Base-by-base conservation (phyloP, 768 basidiomycete species). In the Pilatotrama ljubarskyi region DNA sequence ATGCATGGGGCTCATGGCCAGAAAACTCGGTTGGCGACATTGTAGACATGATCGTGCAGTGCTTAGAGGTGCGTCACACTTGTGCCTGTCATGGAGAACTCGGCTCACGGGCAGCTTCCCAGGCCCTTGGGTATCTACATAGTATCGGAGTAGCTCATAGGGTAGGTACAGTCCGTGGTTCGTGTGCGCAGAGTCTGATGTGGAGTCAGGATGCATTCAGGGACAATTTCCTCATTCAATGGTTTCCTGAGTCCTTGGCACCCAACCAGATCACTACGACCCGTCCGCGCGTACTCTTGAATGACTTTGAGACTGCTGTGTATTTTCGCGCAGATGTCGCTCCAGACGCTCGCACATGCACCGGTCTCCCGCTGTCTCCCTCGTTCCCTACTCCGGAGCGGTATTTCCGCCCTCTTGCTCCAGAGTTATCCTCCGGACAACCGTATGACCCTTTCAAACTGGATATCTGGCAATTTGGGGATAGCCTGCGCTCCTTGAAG, bases 21-120 rank as follows among this genome's bases (percentile, higher is more conserved):
- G 59, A 66, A 57, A 74, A 74, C 58, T 71, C 71, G 37, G 70
- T 68, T 0, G 72, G 70, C 1, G 72, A 74, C 51, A 47, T 73
- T 38, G 24, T 73, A 18, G 67, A 74, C 29, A 71, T 74, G 68
- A 44, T 72, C 2, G 41, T 73, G 64, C 73, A 74, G 47, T 68
- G 65, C 47, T 46, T 73, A 24, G 68, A 73, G 66, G 73, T 74
- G 6, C 44, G 22, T 9, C 47, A 15, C 15, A 1, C 5, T 32
- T n/a, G 17, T n/a, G 35, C 17, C 14, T 44, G 7, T 17, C 13
- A 2, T 4, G n/a, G n/a, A n/a, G n/a, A n/a, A n/a, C n/a, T n/a
- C n/a, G 2, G 15, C 26, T 32, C 3, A 35, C 17, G 14, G n/a
- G n/a, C n/a, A 10, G n/a, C 18, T n/a, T 25, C 22, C 29, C 14